phyloP scores from a whole-genome alignment of 1,139 yeast species.

The Blastobotrys ciferrii region DNA sequence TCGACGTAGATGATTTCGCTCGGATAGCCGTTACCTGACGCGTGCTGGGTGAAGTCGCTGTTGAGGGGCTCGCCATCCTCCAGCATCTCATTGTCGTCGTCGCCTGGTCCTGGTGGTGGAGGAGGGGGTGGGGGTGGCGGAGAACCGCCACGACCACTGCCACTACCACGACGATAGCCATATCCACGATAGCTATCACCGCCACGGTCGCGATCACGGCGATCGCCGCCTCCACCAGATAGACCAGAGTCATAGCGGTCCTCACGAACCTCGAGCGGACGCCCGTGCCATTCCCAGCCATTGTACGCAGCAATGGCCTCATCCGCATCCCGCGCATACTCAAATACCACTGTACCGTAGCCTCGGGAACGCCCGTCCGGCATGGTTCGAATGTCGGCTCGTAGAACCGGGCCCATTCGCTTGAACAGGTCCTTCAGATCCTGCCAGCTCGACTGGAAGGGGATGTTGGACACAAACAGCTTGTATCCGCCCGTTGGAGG shows the following conservation, averaged over 20 bases:
- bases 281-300: conserved; percentile 90
- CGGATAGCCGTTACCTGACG: conserved; percentile 61
- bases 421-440: conserved; percentile 82
- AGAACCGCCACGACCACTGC: conserved; percentile 9
- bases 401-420: conserved; percentile 67
- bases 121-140: conserved; percentile 14
- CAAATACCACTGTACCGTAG: conserved; percentile 86
- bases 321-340: conserved; percentile 77
- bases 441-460: conserved; percentile 80
- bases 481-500: conserved; percentile 43
- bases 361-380: conserved; percentile 81
- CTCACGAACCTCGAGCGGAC: conserved; percentile 69
- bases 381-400: conserved; percentile 76
- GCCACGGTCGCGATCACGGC: conserved; percentile 61
- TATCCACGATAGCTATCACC: conserved; percentile 37
- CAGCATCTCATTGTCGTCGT: background rate
- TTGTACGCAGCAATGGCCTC: conserved; percentile 90
- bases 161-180: conserved; percentile 38
- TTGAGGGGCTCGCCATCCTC: conserved; percentile 4
- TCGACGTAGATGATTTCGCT: conserved; percentile 65
- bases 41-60: conserved; percentile 59
- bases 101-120: conserved; percentile 10
- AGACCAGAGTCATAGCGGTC: conserved; percentile 41
- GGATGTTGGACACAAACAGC: conserved; percentile 78
- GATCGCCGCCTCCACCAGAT: conserved; percentile 48